Percentiles rank a stretch among this genome's conserved stretches.
These are phyloP conservation scores for Didymella pomorum DNA, from an alignment of 2,329 filamentous ascomycete genomes.

Conservation along the genomic window DNA sequence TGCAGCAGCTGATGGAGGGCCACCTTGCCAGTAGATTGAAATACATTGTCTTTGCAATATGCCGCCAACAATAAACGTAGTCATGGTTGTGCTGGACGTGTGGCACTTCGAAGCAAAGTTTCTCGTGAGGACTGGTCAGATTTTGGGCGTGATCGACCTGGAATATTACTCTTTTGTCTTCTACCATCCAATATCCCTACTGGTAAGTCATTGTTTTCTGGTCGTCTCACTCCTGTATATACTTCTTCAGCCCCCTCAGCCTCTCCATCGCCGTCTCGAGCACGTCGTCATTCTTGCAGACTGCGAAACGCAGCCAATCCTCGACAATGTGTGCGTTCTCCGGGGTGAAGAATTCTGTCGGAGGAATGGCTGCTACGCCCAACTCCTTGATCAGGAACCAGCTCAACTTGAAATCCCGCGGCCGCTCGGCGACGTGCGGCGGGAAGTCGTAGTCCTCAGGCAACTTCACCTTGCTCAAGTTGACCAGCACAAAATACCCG, in stretches of 20 bases:
- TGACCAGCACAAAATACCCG: conserved; percentile 96
- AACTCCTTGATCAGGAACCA: conserved; percentile 99
- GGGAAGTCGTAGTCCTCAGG: conserved; percentile 89
- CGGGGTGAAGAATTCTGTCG: conserved; percentile 95
- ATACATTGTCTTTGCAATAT: too few species aligned
- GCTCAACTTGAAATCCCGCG: conserved; percentile 90
- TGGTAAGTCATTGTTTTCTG: too few species aligned
- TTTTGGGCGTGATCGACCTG: too few species aligned
- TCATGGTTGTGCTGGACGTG: too few species aligned
- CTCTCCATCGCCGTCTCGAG: conserved; percentile 60
- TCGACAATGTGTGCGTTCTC: conserved; percentile 83
- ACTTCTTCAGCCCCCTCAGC: conserved; percentile 59
- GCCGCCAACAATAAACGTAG: too few species aligned
- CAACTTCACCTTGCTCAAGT: conserved; percentile 86
- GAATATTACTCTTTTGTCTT: too few species aligned
- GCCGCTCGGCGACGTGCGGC: conserved; percentile 81
- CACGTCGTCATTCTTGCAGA: conserved; percentile 93
- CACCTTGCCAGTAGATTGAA: too few species aligned
- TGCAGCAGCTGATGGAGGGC: too few species aligned
- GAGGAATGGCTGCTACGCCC: conserved; percentile 93
- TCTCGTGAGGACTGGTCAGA: too few species aligned
- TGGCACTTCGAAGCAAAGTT: too few species aligned
- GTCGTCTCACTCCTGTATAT: conserved; percentile 47
- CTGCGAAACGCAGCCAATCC: conserved; percentile 92
- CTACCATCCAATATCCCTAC: too few species aligned